These are phyloP conservation scores for Hypholoma sublateritium DNA, from an alignment of 768 basidiomycete genomes.

Conservation along the genomic window DNA sequence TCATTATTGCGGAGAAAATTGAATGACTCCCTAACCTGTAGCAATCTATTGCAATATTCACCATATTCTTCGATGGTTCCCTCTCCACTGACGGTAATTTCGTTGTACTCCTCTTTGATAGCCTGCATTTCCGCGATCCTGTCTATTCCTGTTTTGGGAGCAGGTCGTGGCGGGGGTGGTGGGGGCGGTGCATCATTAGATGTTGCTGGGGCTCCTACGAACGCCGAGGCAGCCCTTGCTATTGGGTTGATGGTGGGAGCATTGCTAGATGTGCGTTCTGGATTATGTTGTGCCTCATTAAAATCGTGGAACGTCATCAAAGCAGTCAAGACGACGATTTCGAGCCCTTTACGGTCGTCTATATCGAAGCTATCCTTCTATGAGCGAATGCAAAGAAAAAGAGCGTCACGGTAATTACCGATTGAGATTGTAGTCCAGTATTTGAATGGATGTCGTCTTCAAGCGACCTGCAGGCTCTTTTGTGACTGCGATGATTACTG, in stretches of 20 bases:
- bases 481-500: slow-evolving; percentile 80
- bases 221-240: slow-evolving; percentile 14
- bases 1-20: neutral
- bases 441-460: slow-evolving; percentile 66
- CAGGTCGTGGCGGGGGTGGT: slow-evolving; percentile 56
- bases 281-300: slow-evolving; percentile 53
- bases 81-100: slow-evolving; percentile 68
- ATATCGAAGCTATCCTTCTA: slow-evolving; percentile 66
- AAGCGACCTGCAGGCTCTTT: slow-evolving; percentile 70
- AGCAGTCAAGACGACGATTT: slow-evolving; percentile 76
- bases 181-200: slow-evolving; percentile 32
- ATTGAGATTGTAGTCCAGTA: slow-evolving; percentile 84
- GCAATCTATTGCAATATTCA: slow-evolving; percentile 58
- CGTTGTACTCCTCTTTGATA: slow-evolving; percentile 68
- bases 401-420: slow-evolving; percentile 41
- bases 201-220: slow-evolving; percentile 6
- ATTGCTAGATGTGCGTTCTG: slow-evolving; percentile 8
- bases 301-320: slow-evolving; percentile 77
- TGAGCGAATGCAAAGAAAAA: neutral
- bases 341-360: slow-evolving; percentile 81
- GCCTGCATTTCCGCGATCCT: slow-evolving; percentile 74
- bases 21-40: slow-evolving; percentile 47
- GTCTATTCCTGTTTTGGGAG: slow-evolving; percentile 64
- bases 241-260: slow-evolving; percentile 9
- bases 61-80: slow-evolving; percentile 68